These are phyloP conservation scores for Malus hybrid DNA, from an alignment of 331 rosid species.

Conservation along the genomic window DNA sequence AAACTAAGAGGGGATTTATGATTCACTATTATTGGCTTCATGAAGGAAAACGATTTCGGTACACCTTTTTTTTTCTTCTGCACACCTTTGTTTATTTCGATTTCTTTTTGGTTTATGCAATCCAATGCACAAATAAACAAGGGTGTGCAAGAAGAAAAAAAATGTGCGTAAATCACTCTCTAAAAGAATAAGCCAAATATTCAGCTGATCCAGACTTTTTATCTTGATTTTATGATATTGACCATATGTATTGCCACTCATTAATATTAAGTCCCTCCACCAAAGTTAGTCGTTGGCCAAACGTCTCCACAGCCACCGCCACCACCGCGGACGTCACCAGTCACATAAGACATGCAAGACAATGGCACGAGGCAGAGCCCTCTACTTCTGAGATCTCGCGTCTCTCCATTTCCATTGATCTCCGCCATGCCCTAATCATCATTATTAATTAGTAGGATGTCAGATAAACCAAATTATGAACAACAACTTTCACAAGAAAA, in stretches of 20 bases:
- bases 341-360: conserved; percentile 71
- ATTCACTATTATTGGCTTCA: neutral
- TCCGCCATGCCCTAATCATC: conserved; percentile 27
- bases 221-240: neutral
- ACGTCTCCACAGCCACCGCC: conserved; percentile 4
- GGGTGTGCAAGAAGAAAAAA: neutral
- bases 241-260: neutral
- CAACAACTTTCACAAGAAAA: neutral
- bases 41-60: too few relatives aligned
- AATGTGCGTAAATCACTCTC: neutral
- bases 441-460: neutral
- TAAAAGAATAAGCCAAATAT: neutral
- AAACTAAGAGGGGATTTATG: neutral
- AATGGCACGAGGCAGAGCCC: conserved; percentile 88
- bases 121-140: neutral
- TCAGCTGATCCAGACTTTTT: neutral
- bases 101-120: neutral
- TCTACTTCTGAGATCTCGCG: conserved; percentile 61
- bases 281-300: conserved; percentile 57
- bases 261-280: conserved; percentile 30
- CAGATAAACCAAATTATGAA: neutral
- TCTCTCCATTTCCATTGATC: conserved; percentile 27
- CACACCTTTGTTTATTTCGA: neutral
- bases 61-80: neutral
- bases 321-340: conserved; percentile 29